Base-by-base conservation (phyloP, 192 early-diverging fungal species). In the Phlyctochytrium arcticum region DNA sequence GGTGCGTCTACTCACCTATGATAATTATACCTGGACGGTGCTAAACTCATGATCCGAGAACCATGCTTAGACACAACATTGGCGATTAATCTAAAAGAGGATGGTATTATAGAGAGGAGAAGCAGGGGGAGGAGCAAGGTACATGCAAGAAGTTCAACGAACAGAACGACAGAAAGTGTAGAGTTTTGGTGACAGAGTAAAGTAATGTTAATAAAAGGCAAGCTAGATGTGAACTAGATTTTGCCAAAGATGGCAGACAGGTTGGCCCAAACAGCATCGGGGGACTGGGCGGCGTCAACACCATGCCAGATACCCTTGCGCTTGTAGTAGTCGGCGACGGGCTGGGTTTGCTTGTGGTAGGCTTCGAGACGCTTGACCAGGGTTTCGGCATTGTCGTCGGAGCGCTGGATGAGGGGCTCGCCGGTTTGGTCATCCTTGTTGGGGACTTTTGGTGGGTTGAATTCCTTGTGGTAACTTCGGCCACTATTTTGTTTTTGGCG, bases 341-440 rank as follows among this genome's bases (percentile, higher is more conserved):
- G 84, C 36, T 69, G 74, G 8, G 84, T 85, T 65, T 72, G 71
- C 70, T 83, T 80, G 69, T 84, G 79, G 73, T 85, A 85, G 29
- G 89, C 80, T 6, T 74, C 84, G 53, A 99, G 82, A 68, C 97
- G 91, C 87, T 96, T 97, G 59, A 78, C 85, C 61, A 99, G 85
- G 7, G 95, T 90, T 26, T 81, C 88, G 63, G 87, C 94, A 74
- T 98, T 99, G 76, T 99, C 97, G 75, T 99, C 97, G 2, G 93
- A 92, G 53, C 97, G 87, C 74, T 96, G 94, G 62, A 97, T 88
- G 50, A 99, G 82, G 48, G 97, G 93, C 83, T 99, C 97, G 57
- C 95, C 93, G 57, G 97, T 99, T 48, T 92, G 73, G 74, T 99
- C 97, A 75, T 99, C 97, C 60, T 83, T 91, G 84, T 87, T 89